phyloP scores from a whole-genome alignment of 352 stramenopile genomes.

The Pythium phragmiticola region DNA sequence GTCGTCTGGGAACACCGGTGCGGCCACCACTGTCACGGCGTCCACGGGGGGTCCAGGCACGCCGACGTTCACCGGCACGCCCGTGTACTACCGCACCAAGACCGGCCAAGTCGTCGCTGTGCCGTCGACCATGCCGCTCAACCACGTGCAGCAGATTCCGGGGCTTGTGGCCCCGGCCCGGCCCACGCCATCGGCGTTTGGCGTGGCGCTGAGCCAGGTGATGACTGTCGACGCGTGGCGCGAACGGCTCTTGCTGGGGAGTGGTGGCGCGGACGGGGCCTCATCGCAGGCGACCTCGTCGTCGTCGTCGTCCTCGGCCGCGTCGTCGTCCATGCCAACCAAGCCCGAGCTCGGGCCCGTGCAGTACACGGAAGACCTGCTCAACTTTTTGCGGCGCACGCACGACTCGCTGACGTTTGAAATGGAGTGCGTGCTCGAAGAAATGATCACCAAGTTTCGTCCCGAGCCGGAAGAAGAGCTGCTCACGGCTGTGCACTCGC shows the following conservation, averaged over 20 bases:
- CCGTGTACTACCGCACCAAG: constrained; percentile 80
- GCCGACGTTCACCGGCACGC: constrained; percentile 23
- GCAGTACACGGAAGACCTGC: constrained; percentile 91
- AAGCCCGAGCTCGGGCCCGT: constrained; percentile 80
- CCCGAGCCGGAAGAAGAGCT: constrained; percentile 97
- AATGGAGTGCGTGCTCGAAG: constrained; percentile 98
- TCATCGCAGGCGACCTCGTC: background rate
- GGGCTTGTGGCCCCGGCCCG: constrained; percentile 70
- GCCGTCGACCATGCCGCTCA: constrained; percentile 48
- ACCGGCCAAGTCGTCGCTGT: constrained; percentile 77
- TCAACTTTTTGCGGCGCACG: constrained; percentile 93
- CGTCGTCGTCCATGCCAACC: constrained; percentile 2
- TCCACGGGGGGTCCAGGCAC: constrained; percentile 21
- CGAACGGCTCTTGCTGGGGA: constrained; percentile 28
- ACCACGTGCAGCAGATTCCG: constrained; percentile 68
- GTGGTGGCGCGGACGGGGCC: background rate
- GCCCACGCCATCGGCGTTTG: constrained; percentile 64
- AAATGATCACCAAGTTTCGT: constrained; percentile 98
- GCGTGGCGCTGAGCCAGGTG: constrained; percentile 55
- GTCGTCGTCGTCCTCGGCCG: background rate
- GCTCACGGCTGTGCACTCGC: constrained; percentile 92
- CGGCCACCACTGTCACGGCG: background rate
- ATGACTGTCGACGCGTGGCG: constrained; percentile 73
- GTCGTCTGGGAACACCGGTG: constrained; percentile 15
- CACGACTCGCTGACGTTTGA: constrained; percentile 90